phyloP scores from a whole-genome alignment of 1,139 yeast species.

The Trichomonascaceae sp. region DNA sequence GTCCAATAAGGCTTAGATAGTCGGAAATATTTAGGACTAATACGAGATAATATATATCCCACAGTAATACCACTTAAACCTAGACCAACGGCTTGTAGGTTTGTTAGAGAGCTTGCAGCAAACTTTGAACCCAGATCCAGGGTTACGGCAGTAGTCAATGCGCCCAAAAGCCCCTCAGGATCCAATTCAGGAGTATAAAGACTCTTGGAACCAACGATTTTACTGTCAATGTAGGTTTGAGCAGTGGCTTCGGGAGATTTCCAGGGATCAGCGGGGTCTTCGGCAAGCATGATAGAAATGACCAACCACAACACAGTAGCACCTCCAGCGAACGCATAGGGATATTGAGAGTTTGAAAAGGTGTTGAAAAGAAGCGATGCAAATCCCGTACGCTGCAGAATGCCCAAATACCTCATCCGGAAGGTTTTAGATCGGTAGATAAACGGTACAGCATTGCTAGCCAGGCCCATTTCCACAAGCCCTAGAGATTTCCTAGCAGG shows the following conservation, averaged over 20 bases:
- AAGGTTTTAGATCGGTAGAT: conserved; percentile 14
- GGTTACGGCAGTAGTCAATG: conserved; percentile 31
- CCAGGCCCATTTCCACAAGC: conserved; percentile 33
- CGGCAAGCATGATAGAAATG: conserved; percentile 25
- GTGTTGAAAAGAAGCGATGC: conserved; percentile 24
- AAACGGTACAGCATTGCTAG: conserved; percentile 26
- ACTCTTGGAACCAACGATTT: conserved; percentile 20
- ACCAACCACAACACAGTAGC: conserved; percentile 27
- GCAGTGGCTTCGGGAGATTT: conserved; percentile 26
- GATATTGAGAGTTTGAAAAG: conserved; percentile 5
- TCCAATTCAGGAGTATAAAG: conserved; percentile 29
- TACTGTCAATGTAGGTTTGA: conserved; percentile 30
- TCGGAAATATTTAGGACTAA: conserved; percentile 30
- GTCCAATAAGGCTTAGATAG: conserved; percentile 36
- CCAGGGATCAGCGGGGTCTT: conserved; percentile 27
- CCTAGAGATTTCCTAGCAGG: conserved; percentile 24
- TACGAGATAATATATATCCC: conserved; percentile 26
- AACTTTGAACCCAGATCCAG: conserved; percentile 35
- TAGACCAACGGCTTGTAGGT: conserved; percentile 22
- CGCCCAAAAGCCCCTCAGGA: conserved; percentile 36
- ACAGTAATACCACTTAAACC: conserved; percentile 26
- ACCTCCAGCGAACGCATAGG: conserved; percentile 19
- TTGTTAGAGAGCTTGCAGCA: conserved; percentile 19
- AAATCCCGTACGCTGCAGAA: conserved; percentile 35
- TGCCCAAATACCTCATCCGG: conserved; percentile 31